Base-by-base conservation (phyloP, 768 basidiomycete species). In the Pleurotus pulmonarius region DNA sequence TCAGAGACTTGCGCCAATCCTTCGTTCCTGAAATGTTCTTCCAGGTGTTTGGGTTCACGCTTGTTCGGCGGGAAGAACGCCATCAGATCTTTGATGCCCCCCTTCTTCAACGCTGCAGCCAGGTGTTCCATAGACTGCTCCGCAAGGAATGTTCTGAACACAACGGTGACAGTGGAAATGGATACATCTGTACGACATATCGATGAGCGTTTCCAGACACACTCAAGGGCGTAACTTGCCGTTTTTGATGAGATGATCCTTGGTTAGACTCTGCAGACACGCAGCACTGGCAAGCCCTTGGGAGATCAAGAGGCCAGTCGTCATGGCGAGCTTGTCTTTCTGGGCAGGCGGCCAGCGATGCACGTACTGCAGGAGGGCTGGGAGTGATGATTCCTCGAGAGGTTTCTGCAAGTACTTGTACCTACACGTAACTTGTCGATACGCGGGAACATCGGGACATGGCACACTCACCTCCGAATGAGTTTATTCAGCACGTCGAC, bases 361-460 rank as follows among this genome's bases (percentile, higher is more conserved):
- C 68, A 88, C 85, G 66, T 94, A 93, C 72, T 98, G 94, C 58
- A 99, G 74, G 48, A 98, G 79, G 45, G 80, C 80, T 3, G 92
- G 92, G 12, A 98, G 80, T 55, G 91, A 81, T 37, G 79, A 82
- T 69, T 86, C 88, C 72, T 98, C 96, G 47, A 99, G 86, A 44
- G 96, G 94, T 72, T 89, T 94, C 73, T 98, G 96, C 64, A 99
- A 91, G 81, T 98, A 99, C 74, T 98, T 98, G 82, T 98, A 98
- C 75, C 94, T 96, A 66, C 38, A 55, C 43, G 37, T 37, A 18
- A 16, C 47, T 57, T 38, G 43, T 61, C 6, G 61, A 15, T 18
- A 55, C 37, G 20, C 29, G 29, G 52, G 43, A 39, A 55, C 29
- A 39, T 34, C 34, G 47, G 56, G 41, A 26, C 9, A 38, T 34